phyloP scores from a whole-genome alignment of 306 rosid species.

The Pyrus bretschneideri region DNA sequence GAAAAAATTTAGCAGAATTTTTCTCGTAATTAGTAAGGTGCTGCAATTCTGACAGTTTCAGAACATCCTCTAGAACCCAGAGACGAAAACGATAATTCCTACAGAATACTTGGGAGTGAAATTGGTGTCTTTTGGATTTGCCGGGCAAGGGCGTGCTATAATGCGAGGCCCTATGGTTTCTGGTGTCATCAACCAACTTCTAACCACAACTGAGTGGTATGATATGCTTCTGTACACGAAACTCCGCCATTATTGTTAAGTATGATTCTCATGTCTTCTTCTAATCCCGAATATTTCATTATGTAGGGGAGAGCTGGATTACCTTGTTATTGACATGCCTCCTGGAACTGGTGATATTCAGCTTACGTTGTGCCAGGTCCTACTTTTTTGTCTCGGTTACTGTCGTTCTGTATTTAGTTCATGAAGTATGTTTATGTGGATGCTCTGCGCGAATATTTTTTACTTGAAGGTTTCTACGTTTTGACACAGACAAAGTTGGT shows the following conservation, averaged over 20 bases:
- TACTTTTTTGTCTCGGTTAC: conserved; percentile 1
- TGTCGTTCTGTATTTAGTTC: neutral
- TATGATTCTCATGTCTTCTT: neutral
- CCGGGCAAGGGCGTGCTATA: conserved; percentile 96
- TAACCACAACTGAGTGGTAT: conserved; percentile 92
- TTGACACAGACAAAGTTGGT: conserved; percentile 23
- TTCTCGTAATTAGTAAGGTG: conserved; percentile 14
- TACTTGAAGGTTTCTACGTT: conserved; percentile 1
- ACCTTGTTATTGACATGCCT: conserved; percentile 95
- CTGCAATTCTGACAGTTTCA: conserved; percentile 21
- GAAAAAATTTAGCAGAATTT: conserved; percentile 3
- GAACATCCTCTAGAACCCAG: conserved; percentile 57
- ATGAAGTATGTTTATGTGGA: neutral
- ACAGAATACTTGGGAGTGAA: conserved; percentile 93
- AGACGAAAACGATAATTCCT: conserved; percentile 78
- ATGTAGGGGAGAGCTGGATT: conserved; percentile 95
- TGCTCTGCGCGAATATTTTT: neutral
- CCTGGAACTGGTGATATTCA: conserved; percentile 99
- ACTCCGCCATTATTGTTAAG: neutral
- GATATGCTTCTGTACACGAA: neutral
- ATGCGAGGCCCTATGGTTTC: conserved; percentile 99
- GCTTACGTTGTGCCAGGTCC: conserved; percentile 95
- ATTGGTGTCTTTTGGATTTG: conserved; percentile 92
- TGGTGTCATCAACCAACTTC: conserved; percentile 88
- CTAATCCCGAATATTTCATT: conserved; percentile 20